These are phyloP conservation scores for Panellus pusillus DNA, from an alignment of 768 basidiomycete genomes.

Conservation along the genomic window DNA sequence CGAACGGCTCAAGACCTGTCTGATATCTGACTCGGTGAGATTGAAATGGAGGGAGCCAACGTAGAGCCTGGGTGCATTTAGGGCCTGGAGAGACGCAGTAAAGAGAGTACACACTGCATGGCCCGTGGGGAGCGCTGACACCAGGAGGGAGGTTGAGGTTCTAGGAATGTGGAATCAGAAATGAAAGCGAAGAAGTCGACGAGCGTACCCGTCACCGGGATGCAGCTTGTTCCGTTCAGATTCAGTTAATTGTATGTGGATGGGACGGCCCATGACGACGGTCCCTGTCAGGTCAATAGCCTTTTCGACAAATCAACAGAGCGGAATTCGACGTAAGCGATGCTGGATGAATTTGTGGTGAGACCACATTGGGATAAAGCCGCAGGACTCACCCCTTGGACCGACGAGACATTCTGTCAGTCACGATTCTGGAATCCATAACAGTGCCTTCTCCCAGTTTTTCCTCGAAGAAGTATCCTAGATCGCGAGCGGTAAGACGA, in stretches of 20 bases:
- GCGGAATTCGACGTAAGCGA: slow-evolving; percentile 97
- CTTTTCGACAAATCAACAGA: slow-evolving; percentile 89
- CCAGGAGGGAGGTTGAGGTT: slow-evolving; percentile 82
- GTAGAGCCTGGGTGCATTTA: slow-evolving; percentile 64
- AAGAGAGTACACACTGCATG: slow-evolving; percentile 65
- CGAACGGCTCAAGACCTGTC: slow-evolving; percentile 98
- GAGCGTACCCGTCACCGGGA: slow-evolving; percentile 79
- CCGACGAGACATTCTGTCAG: slow-evolving; percentile 89
- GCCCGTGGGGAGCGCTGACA: slow-evolving; percentile 75
- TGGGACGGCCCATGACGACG: slow-evolving; percentile 96
- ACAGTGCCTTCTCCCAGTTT: slow-evolving; percentile 92
- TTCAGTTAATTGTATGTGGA: slow-evolving; percentile 96
- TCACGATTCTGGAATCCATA: slow-evolving; percentile 94
- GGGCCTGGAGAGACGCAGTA: slow-evolving; percentile 2
- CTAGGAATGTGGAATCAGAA: slow-evolving; percentile 34
- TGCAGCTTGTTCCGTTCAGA: slow-evolving; percentile 91
- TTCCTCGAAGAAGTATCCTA: slow-evolving; percentile 99
- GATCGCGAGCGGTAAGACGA: slow-evolving; percentile 92
- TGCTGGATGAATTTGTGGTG: slow-evolving; percentile 48
- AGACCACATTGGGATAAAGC: neutral
- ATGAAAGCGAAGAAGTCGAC: neutral
- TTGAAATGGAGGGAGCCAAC: slow-evolving; percentile 97
- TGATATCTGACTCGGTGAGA: slow-evolving; percentile 94
- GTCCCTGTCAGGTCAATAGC: slow-evolving; percentile 90
- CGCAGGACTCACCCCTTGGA: slow-evolving; percentile 84